phyloP scores from a whole-genome alignment of 2,329 filamentous ascomycete species.

The Truncatella angustata region DNA sequence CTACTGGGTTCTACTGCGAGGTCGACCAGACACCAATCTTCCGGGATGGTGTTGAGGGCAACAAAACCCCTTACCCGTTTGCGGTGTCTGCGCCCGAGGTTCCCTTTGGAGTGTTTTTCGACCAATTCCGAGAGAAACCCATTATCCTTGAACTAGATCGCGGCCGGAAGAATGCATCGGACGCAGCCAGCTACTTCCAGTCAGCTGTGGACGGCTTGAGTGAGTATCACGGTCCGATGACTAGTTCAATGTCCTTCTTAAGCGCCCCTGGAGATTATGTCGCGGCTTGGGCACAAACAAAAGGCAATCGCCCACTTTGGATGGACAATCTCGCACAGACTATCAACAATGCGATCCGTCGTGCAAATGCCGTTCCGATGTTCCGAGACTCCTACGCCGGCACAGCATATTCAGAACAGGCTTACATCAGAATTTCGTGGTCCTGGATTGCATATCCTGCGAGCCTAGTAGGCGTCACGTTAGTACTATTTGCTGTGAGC shows the following conservation, averaged over 20 bases:
- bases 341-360: not conserved
- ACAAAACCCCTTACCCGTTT: not conserved
- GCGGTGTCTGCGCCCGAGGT: not conserved
- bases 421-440: not conserved
- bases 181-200: no score
- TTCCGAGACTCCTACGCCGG: not conserved
- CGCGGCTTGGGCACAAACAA: not conserved
- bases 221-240: no score
- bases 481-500: not conserved
- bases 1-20: not conserved
- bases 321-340: not conserved
- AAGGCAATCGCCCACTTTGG: not conserved
- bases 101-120: not conserved
- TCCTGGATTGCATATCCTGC: not conserved
- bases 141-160: no score
- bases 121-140: not conserved
- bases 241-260: no score
- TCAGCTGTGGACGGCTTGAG: no score
- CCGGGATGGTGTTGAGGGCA: not conserved
- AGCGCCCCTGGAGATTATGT: no score
- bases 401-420: not conserved
- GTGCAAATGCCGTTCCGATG: not conserved
- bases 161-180: no score
- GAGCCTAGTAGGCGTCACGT: not conserved
- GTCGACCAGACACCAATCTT: not conserved